A percentile compares a stretch with the other conserved stretches of the same genome.
These are phyloP conservation scores for Agaricus blazei DNA, from an alignment of 768 basidiomycete genomes.

Conservation along the genomic window DNA sequence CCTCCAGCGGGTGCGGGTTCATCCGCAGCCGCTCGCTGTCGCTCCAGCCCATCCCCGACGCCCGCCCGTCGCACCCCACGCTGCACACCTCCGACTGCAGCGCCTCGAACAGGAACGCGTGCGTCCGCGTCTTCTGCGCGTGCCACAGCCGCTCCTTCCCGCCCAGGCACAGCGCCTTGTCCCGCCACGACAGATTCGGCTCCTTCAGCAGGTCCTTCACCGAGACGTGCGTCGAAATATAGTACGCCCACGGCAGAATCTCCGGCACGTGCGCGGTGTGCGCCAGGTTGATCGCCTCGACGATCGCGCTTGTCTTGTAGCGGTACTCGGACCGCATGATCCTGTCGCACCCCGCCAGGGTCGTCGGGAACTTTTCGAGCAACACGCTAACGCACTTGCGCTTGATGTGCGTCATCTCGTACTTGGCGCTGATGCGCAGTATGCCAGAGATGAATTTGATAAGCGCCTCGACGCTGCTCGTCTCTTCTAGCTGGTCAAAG, in stretches of 20 bases:
- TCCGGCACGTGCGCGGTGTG: slow-evolving; percentile 33
- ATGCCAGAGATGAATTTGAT: slow-evolving; percentile 37
- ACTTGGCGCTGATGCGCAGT: slow-evolving; percentile 39
- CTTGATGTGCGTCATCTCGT: slow-evolving; percentile 31
- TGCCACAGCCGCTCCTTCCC: slow-evolving; percentile 37
- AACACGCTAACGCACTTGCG: slow-evolving; percentile 34
- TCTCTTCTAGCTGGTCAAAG: slow-evolving; percentile 30
- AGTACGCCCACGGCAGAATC: slow-evolving; percentile 42
- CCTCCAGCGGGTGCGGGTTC: slow-evolving; percentile 33
- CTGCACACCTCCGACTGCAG: slow-evolving; percentile 23
- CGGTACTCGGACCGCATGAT: slow-evolving; percentile 30
- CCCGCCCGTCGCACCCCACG: slow-evolving; percentile 20
- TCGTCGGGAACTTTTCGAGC: slow-evolving; percentile 35
- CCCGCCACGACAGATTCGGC: slow-evolving; percentile 31
- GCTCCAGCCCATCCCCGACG: slow-evolving; percentile 16
- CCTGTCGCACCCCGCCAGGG: slow-evolving; percentile 31
- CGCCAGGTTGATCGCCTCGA: slow-evolving; percentile 36
- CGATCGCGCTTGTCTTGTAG: slow-evolving; percentile 32
- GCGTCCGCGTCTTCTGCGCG: slow-evolving; percentile 30
- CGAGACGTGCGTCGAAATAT: slow-evolving; percentile 36
- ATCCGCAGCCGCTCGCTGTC: slow-evolving; percentile 26
- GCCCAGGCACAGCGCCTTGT: slow-evolving; percentile 36
- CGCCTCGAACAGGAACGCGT: slow-evolving; percentile 30
- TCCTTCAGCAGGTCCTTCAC: slow-evolving; percentile 30
- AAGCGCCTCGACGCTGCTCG: slow-evolving; percentile 27